Evolutionary conservation across 2,329 filamentous ascomycete genomes (phyloP).

Genomic region (Daldinia sp.): DNA sequence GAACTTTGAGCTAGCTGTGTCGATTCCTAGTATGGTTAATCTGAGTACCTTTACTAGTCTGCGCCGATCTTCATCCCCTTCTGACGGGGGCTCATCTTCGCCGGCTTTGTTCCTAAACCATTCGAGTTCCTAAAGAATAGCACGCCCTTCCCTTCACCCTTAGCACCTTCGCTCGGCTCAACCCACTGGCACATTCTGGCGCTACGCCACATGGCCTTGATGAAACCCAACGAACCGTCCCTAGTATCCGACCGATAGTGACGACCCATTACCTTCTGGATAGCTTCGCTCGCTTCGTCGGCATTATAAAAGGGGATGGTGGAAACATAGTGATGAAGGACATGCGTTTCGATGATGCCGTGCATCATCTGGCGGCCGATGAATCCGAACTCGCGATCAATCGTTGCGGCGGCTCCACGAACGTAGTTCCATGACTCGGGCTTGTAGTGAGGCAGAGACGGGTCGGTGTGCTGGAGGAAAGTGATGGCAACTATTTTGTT

Average conservation of each 20-base stretch:
- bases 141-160: conserved; percentile 84
- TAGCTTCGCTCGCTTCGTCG: conserved; percentile 92
- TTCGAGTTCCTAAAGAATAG: conserved; percentile 97
- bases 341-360: conserved; percentile 97
- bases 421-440: conserved; percentile 90
- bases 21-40: neutral
- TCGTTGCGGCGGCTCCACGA: conserved; percentile 92
- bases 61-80: conserved; percentile 29
- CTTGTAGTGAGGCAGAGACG: conserved; percentile 91
- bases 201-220: conserved; percentile 83
- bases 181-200: conserved; percentile 96
- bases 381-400: conserved; percentile 97
- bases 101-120: conserved; percentile 75
- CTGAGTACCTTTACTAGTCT: conserved; percentile 19
- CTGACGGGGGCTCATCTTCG: conserved; percentile 46
- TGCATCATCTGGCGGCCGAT: conserved; percentile 91
- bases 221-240: conserved; percentile 84
- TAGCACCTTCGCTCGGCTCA: conserved; percentile 85
- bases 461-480: conserved; percentile 97
- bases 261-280: conserved; percentile 92
- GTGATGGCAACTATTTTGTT: conserved; percentile 89
- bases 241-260: conserved; percentile 90
- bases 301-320: conserved; percentile 97
- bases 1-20: too few relatives aligned
- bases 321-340: conserved; percentile 97